Conservation (phyloP, 2,329 filamentous ascomycete species). For the Cladobotryum mycophilum region DNA sequence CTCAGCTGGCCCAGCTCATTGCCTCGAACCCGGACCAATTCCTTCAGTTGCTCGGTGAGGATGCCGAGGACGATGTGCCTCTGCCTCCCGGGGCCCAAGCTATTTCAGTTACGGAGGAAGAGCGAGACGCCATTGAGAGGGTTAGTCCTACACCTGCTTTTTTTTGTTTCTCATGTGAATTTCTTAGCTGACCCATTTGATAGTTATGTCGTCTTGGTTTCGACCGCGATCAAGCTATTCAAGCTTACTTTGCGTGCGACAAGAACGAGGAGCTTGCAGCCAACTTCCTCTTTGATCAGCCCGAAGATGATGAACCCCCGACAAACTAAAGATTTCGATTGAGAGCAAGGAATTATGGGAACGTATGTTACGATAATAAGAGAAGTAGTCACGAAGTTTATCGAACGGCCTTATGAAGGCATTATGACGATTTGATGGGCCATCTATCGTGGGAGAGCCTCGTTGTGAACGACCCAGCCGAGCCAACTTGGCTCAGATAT, state of each 20-base stretch:
- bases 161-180: neutral
- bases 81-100: slow-evolving; percentile 83
- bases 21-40: slow-evolving; percentile 90
- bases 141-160: slow-evolving; percentile 43
- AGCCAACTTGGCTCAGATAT: neutral
- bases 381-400: slow-evolving; percentile 12
- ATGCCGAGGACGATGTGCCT: slow-evolving; percentile 74
- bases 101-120: slow-evolving; percentile 90
- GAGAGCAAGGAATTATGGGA: slow-evolving; percentile 12
- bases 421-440: slow-evolving; percentile 6
- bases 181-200: slow-evolving; percentile 5
- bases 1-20: slow-evolving; percentile 87
- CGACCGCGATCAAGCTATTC: slow-evolving; percentile 85
- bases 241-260: slow-evolving; percentile 98
- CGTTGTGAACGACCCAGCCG: neutral
- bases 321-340: slow-evolving; percentile 31
- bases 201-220: slow-evolving; percentile 91
- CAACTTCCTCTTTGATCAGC: slow-evolving; percentile 97
- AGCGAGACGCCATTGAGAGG: slow-evolving; percentile 93
- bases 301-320: slow-evolving; percentile 67
- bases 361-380: slow-evolving; percentile 20
- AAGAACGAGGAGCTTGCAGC: slow-evolving; percentile 98
- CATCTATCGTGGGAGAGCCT: slow-evolving; percentile 1
- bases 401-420: neutral
- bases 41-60: slow-evolving; percentile 81